Evolutionary conservation across 371 early-diverging fungal genomes (phyloP).

Genomic region (Rhizopus delemar): DNA sequence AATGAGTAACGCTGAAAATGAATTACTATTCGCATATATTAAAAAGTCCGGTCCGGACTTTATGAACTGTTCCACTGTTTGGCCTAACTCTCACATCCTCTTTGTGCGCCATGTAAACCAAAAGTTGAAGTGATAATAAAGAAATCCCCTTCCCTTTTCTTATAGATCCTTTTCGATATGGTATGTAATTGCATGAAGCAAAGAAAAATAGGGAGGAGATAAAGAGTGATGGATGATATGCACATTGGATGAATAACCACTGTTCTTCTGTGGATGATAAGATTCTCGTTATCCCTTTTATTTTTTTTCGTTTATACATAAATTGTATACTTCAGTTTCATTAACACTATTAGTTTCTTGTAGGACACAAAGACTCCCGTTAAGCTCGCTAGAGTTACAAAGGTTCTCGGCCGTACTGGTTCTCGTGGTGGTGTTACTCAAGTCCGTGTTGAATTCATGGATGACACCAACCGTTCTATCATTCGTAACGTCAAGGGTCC

Average conservation of each 20-base stretch:
- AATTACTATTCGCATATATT: no score
- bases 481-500: conserved; percentile 99
- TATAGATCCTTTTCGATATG: conserved; percentile 4
- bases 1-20: no score
- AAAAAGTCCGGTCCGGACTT: no score
- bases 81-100: no score
- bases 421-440: conserved; percentile 99
- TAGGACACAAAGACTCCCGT: conserved; percentile 74
- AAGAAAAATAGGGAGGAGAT: not conserved
- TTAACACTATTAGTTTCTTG: not conserved
- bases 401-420: conserved; percentile 98
- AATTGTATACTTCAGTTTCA: no score
- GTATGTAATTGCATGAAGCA: not conserved
- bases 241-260: not conserved
- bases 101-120: not conserved
- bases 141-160: conserved; percentile 4
- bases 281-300: not conserved
- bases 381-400: conserved; percentile 93
- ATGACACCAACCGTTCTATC: conserved; percentile 93
- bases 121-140: not conserved
- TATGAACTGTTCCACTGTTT: no score
- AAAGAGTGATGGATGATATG: not conserved
- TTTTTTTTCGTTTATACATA: not conserved
- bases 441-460: conserved; percentile 98
- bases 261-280: not conserved